A percentile compares a stretch with the other conserved stretches of the same genome.
Evolutionary conservation across 441 rosid species (phyloP).

Genomic region (Adansonia rubrostipa): DNA sequence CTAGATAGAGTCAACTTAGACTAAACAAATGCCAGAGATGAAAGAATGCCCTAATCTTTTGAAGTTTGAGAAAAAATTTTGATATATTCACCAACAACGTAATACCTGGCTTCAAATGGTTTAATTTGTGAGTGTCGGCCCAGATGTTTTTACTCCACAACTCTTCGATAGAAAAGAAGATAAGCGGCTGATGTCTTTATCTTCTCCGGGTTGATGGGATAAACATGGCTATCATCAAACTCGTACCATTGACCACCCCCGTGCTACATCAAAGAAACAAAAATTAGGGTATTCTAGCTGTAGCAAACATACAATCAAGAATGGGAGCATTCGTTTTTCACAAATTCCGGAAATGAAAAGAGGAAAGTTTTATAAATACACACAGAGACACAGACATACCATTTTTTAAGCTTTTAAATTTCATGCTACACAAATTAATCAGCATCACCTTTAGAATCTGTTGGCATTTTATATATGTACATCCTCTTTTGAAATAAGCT

Average conservation of each 20-base stretch:
- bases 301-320: not conserved
- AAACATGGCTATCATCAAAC: slow-evolving; percentile 87
- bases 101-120: slow-evolving; percentile 31
- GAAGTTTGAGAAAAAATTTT: slow-evolving; percentile 30
- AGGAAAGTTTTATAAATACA: not conserved
- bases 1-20: slow-evolving; percentile 27
- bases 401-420: not conserved
- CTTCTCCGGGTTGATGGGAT: slow-evolving; percentile 70
- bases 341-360: not conserved
- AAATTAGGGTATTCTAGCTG: slow-evolving; percentile 15
- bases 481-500: not conserved
- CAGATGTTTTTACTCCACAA: slow-evolving; percentile 46
- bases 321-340: not conserved
- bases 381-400: too few species aligned
- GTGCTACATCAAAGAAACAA: slow-evolving; percentile 54
- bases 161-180: slow-evolving; percentile 92
- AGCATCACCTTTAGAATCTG: not conserved
- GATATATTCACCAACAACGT: slow-evolving; percentile 24
- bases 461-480: not conserved
- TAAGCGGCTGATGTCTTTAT: slow-evolving; percentile 94
- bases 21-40: slow-evolving; percentile 34
- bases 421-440: not conserved
- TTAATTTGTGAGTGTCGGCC: slow-evolving; percentile 5
- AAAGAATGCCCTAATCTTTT: slow-evolving; percentile 45
- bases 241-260: slow-evolving; percentile 92